Percentiles rank a stretch among this genome's conserved stretches.
These are phyloP conservation scores for Psilocybe cyanescens DNA, from an alignment of 768 basidiomycete genomes.

Conservation along the genomic window DNA sequence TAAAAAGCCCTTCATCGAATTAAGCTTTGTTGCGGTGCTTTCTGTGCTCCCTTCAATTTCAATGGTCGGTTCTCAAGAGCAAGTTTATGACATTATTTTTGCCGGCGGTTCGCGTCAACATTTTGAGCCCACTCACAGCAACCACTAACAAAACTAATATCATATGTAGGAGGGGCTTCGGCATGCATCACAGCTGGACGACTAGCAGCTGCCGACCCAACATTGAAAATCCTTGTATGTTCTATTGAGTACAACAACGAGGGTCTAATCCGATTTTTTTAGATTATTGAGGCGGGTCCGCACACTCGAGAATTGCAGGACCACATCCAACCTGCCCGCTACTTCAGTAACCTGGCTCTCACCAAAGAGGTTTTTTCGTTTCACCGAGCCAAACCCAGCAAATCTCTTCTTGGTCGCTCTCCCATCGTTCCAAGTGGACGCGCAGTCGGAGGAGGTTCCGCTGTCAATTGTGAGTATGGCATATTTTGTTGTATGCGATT, in stretches of 20 bases:
- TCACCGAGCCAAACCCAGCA: conserved; percentile 46
- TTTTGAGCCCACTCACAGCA: background rate
- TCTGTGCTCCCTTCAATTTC: background rate
- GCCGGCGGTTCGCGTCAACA: conserved; percentile 49
- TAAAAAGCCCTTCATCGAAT: background rate
- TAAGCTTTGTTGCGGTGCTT: background rate
- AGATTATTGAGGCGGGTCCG: conserved; percentile 63
- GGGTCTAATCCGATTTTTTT: background rate
- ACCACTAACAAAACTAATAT: background rate
- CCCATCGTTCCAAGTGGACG: conserved; percentile 47
- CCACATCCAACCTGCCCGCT: conserved; percentile 60
- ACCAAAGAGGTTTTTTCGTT: conserved; percentile 45
- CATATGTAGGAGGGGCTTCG: conserved; percentile 47
- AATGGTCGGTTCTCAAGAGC: background rate
- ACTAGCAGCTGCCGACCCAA: conserved; percentile 54
- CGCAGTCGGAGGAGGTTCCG: conserved; percentile 65
- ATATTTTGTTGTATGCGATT: background rate
- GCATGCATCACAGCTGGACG: conserved; percentile 62
- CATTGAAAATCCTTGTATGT: conserved; percentile 55
- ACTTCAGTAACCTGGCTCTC: conserved; percentile 40
- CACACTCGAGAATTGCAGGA: conserved; percentile 46
- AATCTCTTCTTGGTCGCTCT: conserved; percentile 47
- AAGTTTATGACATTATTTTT: conserved; percentile 51
- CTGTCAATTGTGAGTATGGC: conserved; percentile 55
- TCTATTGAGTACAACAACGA: background rate